Evolutionary conservation across 179 eudicot genomes (phyloP).

Genomic region (Silene noctiflora): DNA sequence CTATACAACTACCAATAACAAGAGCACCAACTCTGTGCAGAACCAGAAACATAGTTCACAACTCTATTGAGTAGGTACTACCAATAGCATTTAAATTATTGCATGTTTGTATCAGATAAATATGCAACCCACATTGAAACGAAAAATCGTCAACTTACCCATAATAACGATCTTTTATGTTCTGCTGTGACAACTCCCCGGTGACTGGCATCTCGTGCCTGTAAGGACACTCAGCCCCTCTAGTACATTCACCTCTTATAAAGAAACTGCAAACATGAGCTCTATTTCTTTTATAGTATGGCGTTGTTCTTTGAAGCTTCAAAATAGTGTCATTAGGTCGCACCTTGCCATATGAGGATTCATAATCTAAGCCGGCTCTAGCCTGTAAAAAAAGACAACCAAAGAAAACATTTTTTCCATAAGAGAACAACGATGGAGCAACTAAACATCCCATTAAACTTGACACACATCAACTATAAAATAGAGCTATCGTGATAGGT

Average conservation of each 20-base stretch:
- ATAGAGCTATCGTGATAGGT: background rate
- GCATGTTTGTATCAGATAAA: too few species aligned
- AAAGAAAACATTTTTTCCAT: background rate
- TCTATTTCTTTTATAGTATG: slow-evolving; percentile 95
- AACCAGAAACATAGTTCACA: too few species aligned
- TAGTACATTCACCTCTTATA: slow-evolving; percentile 88
- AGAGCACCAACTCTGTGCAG: too few species aligned
- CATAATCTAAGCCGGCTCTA: slow-evolving; percentile 92
- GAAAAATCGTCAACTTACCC: slow-evolving; percentile 52
- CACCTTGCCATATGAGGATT: slow-evolving; percentile 81
- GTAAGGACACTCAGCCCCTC: slow-evolving; percentile 99
- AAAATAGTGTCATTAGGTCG: slow-evolving; percentile 77
- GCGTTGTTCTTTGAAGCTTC: slow-evolving; percentile 94
- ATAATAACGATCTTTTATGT: slow-evolving; percentile 95
- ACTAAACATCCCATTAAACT: background rate
- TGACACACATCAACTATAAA: background rate
- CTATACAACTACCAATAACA: too few species aligned
- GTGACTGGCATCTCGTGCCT: slow-evolving; percentile 98
- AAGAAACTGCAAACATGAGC: slow-evolving; percentile 96
- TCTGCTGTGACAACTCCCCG: slow-evolving; percentile 91
- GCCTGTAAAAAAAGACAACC: slow-evolving; percentile 44
- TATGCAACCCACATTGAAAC: background rate
- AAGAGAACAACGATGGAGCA: background rate
- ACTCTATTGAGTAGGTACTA: too few species aligned
- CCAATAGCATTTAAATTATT: too few species aligned